Evolutionary conservation across 768 basidiomycete species (phyloP).

Genomic region (Panaeolus cyanescens): DNA sequence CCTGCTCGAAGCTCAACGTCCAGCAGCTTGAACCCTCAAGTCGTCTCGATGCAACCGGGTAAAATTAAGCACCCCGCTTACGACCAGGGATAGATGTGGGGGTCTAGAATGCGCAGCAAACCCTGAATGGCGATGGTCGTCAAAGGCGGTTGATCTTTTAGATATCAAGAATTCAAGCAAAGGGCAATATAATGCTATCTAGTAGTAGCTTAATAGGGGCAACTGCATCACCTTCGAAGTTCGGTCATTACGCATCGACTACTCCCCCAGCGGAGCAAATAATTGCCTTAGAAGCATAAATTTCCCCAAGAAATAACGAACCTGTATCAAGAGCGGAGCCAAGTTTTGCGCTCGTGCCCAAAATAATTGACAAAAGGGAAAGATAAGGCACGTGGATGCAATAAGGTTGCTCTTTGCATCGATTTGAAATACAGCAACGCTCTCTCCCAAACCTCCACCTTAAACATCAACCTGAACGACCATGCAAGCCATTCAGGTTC

Average conservation of each 20-base stretch:
- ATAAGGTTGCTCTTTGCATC: conserved; percentile 26
- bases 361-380: conserved; percentile 2
- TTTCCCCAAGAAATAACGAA: background rate
- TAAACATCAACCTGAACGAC: conserved; percentile 17
- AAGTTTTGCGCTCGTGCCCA: background rate
- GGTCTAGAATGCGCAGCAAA: too few relatives aligned
- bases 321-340: background rate
- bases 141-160: too few relatives aligned
- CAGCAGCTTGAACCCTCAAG: too few relatives aligned
- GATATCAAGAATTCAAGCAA: too few relatives aligned
- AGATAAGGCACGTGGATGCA: conserved; percentile 29
- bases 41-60: too few relatives aligned
- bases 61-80: too few relatives aligned
- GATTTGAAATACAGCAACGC: conserved; percentile 25
- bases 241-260: background rate
- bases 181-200: background rate
- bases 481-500: conserved; percentile 47
- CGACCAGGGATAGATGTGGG: too few relatives aligned
- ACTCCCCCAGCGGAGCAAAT: background rate
- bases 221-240: background rate
- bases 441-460: conserved; percentile 18
- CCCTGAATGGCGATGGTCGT: too few relatives aligned
- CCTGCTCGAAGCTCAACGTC: too few relatives aligned
- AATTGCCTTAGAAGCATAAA: background rate
- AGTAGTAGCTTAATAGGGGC: background rate